A percentile compares a stretch with the other conserved stretches of the same genome.
Conservation (phyloP, 1,139 yeast species). For the Diutina catenulata region DNA sequence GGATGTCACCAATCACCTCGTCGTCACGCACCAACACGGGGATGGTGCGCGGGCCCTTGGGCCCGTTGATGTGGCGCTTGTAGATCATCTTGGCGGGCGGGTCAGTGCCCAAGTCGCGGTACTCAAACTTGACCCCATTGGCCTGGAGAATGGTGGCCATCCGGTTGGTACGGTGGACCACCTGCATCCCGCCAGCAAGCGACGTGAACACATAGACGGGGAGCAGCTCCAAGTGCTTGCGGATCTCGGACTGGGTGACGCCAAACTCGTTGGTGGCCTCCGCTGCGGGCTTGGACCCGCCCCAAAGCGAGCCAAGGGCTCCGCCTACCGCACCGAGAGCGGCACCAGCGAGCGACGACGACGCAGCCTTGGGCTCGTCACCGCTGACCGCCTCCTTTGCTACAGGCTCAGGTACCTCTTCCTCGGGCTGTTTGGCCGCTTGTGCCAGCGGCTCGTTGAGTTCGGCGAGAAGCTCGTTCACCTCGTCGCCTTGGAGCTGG, state of each 20-base stretch:
- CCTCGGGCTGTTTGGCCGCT: no score
- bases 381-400: no score
- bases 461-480: neutral
- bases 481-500: constrained; percentile 3
- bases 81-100: constrained; percentile 78
- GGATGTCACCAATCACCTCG: constrained; percentile 76
- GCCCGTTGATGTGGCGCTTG: constrained; percentile 66
- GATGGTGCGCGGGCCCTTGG: constrained; percentile 31
- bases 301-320: no score
- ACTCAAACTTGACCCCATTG: constrained; percentile 54
- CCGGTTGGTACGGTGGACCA: constrained; percentile 71
- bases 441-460: neutral
- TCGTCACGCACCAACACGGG: constrained; percentile 96
- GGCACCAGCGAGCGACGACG: no score
- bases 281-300: no score
- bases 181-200: constrained; percentile 80
- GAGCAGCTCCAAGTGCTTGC: constrained; percentile 33
- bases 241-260: constrained; percentile 33
- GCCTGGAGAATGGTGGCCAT: constrained; percentile 68
- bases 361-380: no score
- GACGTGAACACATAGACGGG: constrained; percentile 79
- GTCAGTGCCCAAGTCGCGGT: constrained; percentile 80
- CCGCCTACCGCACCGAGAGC: no score
- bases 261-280: no score
- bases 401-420: no score